Evolutionary conservation across 805 yeast species (phyloP), one percentile per base, ranked within the genome.

Genomic region (Jamesozyma jinghongensis): DNA sequence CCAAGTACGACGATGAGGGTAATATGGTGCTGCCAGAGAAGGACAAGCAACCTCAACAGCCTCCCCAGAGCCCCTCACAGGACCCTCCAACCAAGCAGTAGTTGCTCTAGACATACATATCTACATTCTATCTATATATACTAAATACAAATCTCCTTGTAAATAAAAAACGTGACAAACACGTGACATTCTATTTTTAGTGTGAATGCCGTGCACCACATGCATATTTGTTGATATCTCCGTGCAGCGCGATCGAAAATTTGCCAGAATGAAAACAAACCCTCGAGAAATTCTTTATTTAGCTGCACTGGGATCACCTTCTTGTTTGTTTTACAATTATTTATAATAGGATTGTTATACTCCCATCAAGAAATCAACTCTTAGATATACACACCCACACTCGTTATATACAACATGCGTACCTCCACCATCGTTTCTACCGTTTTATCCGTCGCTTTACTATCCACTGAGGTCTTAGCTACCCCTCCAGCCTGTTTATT

Each of bases 401-500:
- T 36, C 32, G 38, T 29, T 36, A 37, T n/a, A 7, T 20, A 18
- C n/a, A 37, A 33, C 32, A 59, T 59, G 64, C 61, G 58, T 50
- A 22, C 56, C 32, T 45, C 58, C 27, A 37, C 56, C 29, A 49
- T 57, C 42, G 37, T 56, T 22, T 52, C 62, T 36, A 37, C 61
- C 18, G 52, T 48, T 34, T 39, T 52, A 19, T 52, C 62, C 34
- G 29, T 56, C 26, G 60, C 56, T 35, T 37, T 55, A 25, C 46
- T 57, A 32, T 43, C 59, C n/a, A 42, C 43, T 11, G 50, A 53
- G 37, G 71, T 72, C 25, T 74, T 77, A 35, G 80, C 84, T 40
- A 70, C 90, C 41, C 92, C 95, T 38, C 95, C 96, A 45, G 95
- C 96, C 30, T 87, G 95, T 70, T 67, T 87, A 50, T 70, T 87